Base-by-base conservation (phyloP, 352 stramenopile species). In the Pythium aquatile region DNA sequence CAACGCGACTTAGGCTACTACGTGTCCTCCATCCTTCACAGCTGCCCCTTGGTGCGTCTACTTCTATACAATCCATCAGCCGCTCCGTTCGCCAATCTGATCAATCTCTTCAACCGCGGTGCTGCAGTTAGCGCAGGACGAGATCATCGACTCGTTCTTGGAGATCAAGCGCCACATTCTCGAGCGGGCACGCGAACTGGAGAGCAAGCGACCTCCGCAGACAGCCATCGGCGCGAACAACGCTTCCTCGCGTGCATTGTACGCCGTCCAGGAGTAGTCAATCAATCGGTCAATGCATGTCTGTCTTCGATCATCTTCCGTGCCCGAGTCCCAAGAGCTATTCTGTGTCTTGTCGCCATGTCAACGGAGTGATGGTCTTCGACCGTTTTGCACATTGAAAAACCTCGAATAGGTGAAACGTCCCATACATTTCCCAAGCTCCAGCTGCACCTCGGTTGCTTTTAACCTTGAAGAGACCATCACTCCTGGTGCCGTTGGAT, bases 111-210 rank as follows among this genome's bases (percentile, higher is more conserved):
- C 20, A 24, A 24, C 20, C 20, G 20, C 20, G n/a, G 39, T 39
- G 4, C 16, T 10, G 1, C 62, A 93, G 85, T 73, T 94, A 20
- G 80, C 89, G 35, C 81, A 91, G 58, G 86, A 95, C 69, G 86
- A 95, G 67, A 93, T 93, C 66, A 79, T 95, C 51, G 87, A 95
- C 66, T 88, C 86, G 39, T 95, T 95, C 67, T 60, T 95, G n/a
- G 87, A 95, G 58, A 88, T 95, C 65, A 93, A 90, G 72, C 82
- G 87, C 30, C 84, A 95, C 62, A 89, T 93, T 62, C 69, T 91
- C 32, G 77, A 91, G 65, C 73, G 83, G 35, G 79, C 77, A 30
- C 57, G 85, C 5, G 81, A 91, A 32, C 69, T 88, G 55, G 61
- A 76, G 55, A 74, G 72, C 35, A 74, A 75, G 47, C 74, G 70